Percentiles rank a stretch among this genome's conserved stretches.
These are phyloP conservation scores for Elasticomyces elasticus DNA, from an alignment of 495 filamentous ascomycete species.

Conservation along the genomic window DNA sequence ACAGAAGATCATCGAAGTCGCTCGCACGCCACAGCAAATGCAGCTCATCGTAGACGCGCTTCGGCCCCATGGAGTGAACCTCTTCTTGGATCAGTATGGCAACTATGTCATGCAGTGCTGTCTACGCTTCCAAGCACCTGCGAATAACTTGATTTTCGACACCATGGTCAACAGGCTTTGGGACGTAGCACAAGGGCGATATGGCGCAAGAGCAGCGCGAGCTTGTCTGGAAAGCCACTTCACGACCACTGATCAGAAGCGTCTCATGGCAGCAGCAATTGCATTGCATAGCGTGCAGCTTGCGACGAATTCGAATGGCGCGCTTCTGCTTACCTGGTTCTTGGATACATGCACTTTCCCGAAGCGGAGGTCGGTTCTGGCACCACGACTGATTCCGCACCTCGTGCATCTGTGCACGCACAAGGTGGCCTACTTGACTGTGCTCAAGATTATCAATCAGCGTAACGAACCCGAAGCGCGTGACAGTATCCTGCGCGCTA, in stretches of 20 bases:
- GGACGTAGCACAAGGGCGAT: constrained; percentile 87
- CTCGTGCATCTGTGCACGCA: constrained; percentile 97
- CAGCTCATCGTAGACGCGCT: constrained; percentile 71
- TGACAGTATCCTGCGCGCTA: constrained; percentile 80
- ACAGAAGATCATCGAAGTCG: constrained; percentile 97
- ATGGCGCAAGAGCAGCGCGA: constrained; percentile 90
- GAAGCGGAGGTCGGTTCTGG: constrained; percentile 79
- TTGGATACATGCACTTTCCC: constrained; percentile 96
- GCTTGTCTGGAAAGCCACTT: constrained; percentile 96
- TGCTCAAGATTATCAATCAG: constrained; percentile 97
- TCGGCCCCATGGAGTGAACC: constrained; percentile 71
- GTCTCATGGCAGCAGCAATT: constrained; percentile 88
- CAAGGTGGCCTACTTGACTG: constrained; percentile 95
- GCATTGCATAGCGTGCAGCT: constrained; percentile 92
- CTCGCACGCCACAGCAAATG: constrained; percentile 76
- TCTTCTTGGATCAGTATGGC: constrained; percentile 95
- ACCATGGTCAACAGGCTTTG: constrained; percentile 91
- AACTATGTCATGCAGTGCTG: constrained; percentile 98
- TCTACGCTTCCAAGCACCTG: constrained; percentile 76
- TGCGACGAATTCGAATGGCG: constrained; percentile 92
- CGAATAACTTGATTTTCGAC: constrained; percentile 95
- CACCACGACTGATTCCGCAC: constrained; percentile 85
- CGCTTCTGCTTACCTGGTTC: constrained; percentile 92
- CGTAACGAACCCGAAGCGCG: constrained; percentile 87
- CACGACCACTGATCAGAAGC: constrained; percentile 87